A percentile compares a stretch with the other conserved stretches of the same genome.
Evolutionary conservation across 768 basidiomycete species (phyloP).

Genomic region (Lyophyllum semitale): DNA sequence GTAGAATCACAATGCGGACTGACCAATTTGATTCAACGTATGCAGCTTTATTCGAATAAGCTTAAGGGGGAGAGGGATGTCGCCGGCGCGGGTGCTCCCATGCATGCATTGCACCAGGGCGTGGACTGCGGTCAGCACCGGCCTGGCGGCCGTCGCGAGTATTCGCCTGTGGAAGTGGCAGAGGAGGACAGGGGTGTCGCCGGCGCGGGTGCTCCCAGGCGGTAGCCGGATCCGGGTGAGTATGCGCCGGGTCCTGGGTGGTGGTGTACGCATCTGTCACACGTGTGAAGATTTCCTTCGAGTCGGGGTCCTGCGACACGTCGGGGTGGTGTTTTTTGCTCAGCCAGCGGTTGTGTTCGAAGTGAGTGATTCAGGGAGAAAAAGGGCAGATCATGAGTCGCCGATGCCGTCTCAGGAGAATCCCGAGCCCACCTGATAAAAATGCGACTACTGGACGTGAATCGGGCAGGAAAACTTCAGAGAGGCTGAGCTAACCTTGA

Average conservation of each 20-base stretch:
- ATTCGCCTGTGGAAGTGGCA: slow-evolving; percentile 9
- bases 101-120: too few species aligned
- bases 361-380: too few species aligned
- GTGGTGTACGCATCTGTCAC: slow-evolving; percentile 45
- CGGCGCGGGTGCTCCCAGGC: slow-evolving; percentile 35
- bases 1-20: too few species aligned
- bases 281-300: slow-evolving; percentile 37
- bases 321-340: slow-evolving; percentile 54
- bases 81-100: slow-evolving; percentile 16
- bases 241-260: slow-evolving; percentile 10
- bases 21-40: too few species aligned
- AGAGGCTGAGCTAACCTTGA: slow-evolving; percentile 33
- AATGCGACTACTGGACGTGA: slow-evolving; percentile 33
- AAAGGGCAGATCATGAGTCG: too few species aligned
- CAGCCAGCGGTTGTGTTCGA: too few species aligned
- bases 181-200: slow-evolving; percentile 15
- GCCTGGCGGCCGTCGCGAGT: slow-evolving; percentile 9
- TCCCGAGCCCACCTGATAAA: slow-evolving; percentile 37
- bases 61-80: too few species aligned
- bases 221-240: slow-evolving; percentile 25
- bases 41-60: too few species aligned
- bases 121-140: slow-evolving; percentile 4
- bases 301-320: slow-evolving; percentile 42
- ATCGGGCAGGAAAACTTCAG: background rate
- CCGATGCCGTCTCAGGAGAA: background rate